Evolutionary conservation across 129 eudicot genomes (phyloP).

Genomic region (Deinandra increscens): DNA sequence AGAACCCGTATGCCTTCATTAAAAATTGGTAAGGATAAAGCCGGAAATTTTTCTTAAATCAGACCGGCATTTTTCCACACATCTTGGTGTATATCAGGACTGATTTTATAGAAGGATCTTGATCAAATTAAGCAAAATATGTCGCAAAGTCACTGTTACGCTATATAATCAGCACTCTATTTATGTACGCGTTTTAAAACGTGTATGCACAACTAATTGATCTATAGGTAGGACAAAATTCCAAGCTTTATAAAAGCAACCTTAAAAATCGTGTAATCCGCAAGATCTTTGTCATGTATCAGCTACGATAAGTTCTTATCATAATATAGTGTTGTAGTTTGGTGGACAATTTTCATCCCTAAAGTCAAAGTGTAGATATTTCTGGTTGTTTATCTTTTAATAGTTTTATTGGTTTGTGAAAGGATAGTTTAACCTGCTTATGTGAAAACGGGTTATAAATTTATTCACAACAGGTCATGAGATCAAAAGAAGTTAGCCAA

Average conservation of each 20-base stretch:
- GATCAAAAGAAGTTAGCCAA: not conserved
- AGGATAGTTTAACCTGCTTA: not conserved
- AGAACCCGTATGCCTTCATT: not conserved
- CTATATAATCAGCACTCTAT: not conserved
- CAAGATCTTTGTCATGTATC: not conserved
- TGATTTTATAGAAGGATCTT: not conserved
- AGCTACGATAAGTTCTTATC: not conserved
- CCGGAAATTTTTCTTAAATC: not conserved
- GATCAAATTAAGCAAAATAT: conserved; percentile 1
- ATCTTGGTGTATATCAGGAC: conserved; percentile 2
- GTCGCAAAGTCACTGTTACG: not conserved
- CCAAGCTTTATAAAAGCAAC: not conserved
- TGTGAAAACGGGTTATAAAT: conserved; percentile 9
- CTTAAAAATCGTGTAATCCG: conserved; percentile 5
- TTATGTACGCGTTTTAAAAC: not conserved
- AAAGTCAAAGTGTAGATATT: not conserved
- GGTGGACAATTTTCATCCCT: not conserved
- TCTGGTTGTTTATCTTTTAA: conserved; percentile 4
- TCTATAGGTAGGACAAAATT: not conserved
- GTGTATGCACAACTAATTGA: not conserved
- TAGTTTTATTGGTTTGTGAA: not conserved
- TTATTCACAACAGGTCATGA: not conserved
- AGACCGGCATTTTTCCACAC: not conserved
- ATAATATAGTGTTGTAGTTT: conserved; percentile 9
- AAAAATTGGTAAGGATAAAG: not conserved